Conservation (phyloP, 2,329 filamentous ascomycete genomes). For the Pseudocercospora pini-densiflorae region DNA sequence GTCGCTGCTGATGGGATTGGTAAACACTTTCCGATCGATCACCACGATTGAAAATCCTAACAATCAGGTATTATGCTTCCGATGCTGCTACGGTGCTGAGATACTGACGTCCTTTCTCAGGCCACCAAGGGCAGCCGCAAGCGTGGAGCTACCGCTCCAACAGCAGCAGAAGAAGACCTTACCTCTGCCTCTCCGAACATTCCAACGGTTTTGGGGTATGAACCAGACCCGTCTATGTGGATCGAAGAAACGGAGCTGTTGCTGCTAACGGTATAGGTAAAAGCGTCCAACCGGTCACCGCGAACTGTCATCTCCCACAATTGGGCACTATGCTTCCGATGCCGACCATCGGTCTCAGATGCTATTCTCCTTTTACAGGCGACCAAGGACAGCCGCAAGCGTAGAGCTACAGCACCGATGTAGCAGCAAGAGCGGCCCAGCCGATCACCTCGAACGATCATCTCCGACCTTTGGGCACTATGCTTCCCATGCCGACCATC, state of each 20-base stretch:
- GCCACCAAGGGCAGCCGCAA: neutral
- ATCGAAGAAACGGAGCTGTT: neutral
- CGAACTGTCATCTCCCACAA: too few species aligned
- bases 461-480: too few species aligned
- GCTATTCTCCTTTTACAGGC: neutral
- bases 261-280: neutral
- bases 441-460: too few species aligned
- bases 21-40: neutral
- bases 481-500: neutral
- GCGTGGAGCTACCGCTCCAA: neutral
- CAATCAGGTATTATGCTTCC: neutral
- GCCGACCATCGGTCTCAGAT: neutral
- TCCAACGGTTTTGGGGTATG: neutral
- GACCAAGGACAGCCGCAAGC: neutral
- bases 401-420: neutral
- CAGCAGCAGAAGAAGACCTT: neutral
- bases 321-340: neutral
- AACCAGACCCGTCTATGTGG: neutral
- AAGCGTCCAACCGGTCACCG: neutral
- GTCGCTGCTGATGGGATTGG: neutral
- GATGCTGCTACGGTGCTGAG: neutral
- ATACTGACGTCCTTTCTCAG: neutral
- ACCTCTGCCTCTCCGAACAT: neutral
- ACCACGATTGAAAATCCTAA: too few species aligned
- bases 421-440: neutral